phyloP scores from a whole-genome alignment of 176 grass and related monocot genomes.

The Raddia guianensis region DNA sequence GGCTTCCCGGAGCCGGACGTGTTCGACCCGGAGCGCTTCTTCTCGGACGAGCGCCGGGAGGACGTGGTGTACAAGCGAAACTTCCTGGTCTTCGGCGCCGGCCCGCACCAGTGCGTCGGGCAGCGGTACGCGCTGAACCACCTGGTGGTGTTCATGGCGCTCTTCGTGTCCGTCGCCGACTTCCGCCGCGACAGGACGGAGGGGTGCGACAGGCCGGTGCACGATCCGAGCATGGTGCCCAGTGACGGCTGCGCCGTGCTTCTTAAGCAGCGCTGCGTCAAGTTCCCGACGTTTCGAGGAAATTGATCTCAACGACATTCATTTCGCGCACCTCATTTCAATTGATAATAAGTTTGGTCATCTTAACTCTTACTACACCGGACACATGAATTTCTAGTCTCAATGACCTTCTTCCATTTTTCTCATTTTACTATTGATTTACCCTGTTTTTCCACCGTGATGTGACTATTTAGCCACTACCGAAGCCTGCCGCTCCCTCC shows the following conservation, averaged over 20 bases:
- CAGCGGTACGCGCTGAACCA: constrained; percentile 94
- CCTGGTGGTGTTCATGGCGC: constrained; percentile 78
- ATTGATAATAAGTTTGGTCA: too few relatives aligned
- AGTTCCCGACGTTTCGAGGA: constrained; percentile 45
- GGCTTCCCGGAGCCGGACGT: constrained; percentile 61
- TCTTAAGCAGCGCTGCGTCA: constrained; percentile 47
- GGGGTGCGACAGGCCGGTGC: constrained; percentile 63
- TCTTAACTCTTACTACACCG: too few relatives aligned
- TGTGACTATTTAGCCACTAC: too few relatives aligned
- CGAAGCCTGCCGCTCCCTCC: too few relatives aligned
- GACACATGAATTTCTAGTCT: too few relatives aligned
- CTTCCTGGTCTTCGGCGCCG: constrained; percentile 88
- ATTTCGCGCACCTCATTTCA: too few relatives aligned
- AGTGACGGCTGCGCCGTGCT: constrained; percentile 65
- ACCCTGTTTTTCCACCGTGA: too few relatives aligned
- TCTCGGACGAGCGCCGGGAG: constrained; percentile 63
- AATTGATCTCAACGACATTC: too few relatives aligned
- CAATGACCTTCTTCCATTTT: too few relatives aligned
- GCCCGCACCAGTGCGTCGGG: constrained; percentile 85
- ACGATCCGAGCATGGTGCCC: constrained; percentile 84
- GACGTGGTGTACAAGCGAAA: constrained; percentile 74
- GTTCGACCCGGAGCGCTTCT: constrained; percentile 90
- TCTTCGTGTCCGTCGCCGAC: constrained; percentile 66
- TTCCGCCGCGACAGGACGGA: constrained; percentile 59
- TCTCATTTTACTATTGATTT: too few relatives aligned